Conservation (phyloP, 129 eudicot genomes). For the Pseudognaphalium luteoalbum region DNA sequence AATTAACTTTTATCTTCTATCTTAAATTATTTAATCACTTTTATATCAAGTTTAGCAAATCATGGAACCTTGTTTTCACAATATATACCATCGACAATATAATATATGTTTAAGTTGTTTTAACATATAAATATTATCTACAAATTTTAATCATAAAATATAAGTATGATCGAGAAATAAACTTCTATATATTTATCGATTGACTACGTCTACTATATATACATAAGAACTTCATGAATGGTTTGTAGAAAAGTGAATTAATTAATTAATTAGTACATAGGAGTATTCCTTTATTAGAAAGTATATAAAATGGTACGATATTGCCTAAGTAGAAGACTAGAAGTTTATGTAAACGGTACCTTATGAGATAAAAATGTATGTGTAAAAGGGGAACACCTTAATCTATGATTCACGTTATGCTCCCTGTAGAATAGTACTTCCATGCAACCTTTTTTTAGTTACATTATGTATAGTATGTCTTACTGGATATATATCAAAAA, state of each 20-base stretch:
- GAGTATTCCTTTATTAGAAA: too few relatives aligned
- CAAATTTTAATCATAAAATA: too few relatives aligned
- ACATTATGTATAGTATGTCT: too few relatives aligned
- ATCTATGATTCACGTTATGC: not conserved
- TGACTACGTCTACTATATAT: too few relatives aligned
- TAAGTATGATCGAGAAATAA: too few relatives aligned
- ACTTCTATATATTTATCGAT: too few relatives aligned
- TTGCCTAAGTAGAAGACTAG: not conserved
- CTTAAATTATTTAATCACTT: not conserved
- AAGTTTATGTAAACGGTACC: not conserved
- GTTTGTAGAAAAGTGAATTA: too few relatives aligned
- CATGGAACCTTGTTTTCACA: conserved; percentile 7
- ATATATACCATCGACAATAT: not conserved
- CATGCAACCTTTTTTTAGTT: not conserved
- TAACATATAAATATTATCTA: too few relatives aligned
- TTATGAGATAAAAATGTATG: not conserved
- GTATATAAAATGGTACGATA: too few relatives aligned
- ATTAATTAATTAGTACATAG: too few relatives aligned
- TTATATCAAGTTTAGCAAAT: conserved; percentile 9
- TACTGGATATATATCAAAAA: not conserved
- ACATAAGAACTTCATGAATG: too few relatives aligned
- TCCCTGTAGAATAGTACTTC: not conserved
- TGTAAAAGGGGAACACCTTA: not conserved
- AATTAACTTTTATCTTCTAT: not conserved
- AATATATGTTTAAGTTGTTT: not conserved